Evolutionary conservation across 1,139 yeast species (phyloP), one percentile per base, ranked within the genome.

Genomic region (Saccharomycopsis phalli): DNA sequence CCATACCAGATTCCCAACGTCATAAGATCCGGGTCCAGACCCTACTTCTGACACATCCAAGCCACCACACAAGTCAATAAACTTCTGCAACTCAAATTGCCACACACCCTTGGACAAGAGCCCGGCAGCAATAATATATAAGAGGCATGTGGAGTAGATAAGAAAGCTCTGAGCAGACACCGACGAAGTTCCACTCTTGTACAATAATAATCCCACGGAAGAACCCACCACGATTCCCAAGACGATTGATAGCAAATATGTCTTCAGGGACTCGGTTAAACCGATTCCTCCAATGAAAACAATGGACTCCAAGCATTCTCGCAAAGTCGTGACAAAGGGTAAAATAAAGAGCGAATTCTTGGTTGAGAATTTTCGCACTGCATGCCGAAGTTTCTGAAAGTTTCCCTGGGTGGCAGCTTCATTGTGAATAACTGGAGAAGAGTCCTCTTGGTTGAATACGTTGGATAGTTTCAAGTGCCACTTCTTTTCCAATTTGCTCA

Each of bases 11-110:
- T 72, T 75, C 25, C 73, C 54, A 43, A 88, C 75, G 58, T 88
- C 94, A 60, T 88, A 88, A 1, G 95, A 82, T 6, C 97, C 97
- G 1, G 97, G 95, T 0, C 97, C 97, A 41, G 77, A 72, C 4
- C 97, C 97, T 8, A 76, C 74, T 61, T 88, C 97, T 36, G 91
- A 72, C 50, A 84, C 88, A 57, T 88, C 95, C 47, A 83, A 76
- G 2, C 95, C 96, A 44, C 80, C 78, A 57, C 91, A 72, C 49
- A 61, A 60, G 49, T 74, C 68, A 34, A 79, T 75, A 60, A 71
- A 82, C 45, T 62, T 59, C 57, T 83, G 83, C 43, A 80, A 63
- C 58, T 88, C 94, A 47, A 87, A 71, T 59, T 78, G 84, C 96
- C 96, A 88, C 27, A 88, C 73, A 27, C 95, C 94, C 51, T 86